Base-by-base conservation (phyloP, 108 stramenopile genomes). In the Skeletonema potamos region DNA sequence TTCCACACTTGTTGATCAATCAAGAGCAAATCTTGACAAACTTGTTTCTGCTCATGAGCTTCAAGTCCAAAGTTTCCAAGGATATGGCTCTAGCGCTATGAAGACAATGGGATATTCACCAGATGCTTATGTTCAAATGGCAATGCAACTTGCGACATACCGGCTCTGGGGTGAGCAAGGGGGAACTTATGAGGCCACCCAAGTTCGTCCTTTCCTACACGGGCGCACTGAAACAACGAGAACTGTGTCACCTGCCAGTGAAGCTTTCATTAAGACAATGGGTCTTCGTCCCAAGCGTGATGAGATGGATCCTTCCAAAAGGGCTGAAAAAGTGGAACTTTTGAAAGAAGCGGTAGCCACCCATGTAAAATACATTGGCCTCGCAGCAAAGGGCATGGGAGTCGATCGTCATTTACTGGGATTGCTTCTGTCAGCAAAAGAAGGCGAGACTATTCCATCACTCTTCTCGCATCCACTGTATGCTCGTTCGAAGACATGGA, bases 361-460 rank as follows among this genome's bases (percentile, higher is more conserved):
- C n/a, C 94, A 95, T 70, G 82, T 84, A 17, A 72, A 86, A 41
- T 93, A 92, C 41, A 87, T 91, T 22, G 66, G 83, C 4, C 58
- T 20, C 18, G 95, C 95, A 11, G 88, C 85, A 10, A 82, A 91
- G 65, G 95, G 83, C 0, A 76, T 83, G 78, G 95, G 92, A 24
- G 92, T 94, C 18, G 95, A 96, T 81, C 82, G 95, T 12, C 93
- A 93, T 62, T 79, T 96, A 60, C 76, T 96, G 27, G 95, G 95
- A 39, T 72, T 96, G 32, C 77, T 85, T 27, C 79, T 90, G 74
- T 75, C 85, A 29, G 83, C 83, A 22, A 64, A 77, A 8, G 82
- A 84, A 9, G 81, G 83, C 62, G 92, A 91, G 64, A 66, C 75
- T 30, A 58, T 77, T 15, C 92, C 93, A 34, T 57, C 74, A 37